Evolutionary conservation across 164 flowering plant species (phyloP), one percentile per base, ranked within the genome.

Genomic region (Protea cynaroides): DNA sequence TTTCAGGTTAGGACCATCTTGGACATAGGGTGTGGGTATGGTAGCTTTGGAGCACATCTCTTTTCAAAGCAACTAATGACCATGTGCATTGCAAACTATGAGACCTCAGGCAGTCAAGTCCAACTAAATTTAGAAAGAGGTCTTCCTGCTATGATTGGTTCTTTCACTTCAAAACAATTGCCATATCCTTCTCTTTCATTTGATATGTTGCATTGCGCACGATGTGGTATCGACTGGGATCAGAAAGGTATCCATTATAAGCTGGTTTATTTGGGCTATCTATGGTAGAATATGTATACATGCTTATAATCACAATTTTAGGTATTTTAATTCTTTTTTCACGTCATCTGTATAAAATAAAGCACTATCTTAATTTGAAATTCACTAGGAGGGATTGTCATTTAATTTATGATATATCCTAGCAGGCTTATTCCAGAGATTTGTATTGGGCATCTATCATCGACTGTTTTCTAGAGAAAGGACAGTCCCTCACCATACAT

Each of bases 11-110:
- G 97, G 74, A 88, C 89, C 57, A 88, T 95, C 63, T 77, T 92
- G 81, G 99, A 95, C 71, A 85, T 95, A 72, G 98, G 94, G 50
- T 95, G 99, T 75, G 99, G 99, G 15, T 95, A 84, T 78, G 99
- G 99, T 67, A 95, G 94, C 78, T 90, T 92, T 83, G 99, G 98
- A 63, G 99, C 98, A 44, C 96, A 90, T 79, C 90, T 95, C 57
- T 88, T 83, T 58, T 88, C 98, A 25, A 83, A 81, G 66, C 83
- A 90, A 63, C 75, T 95, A 34, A 68, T 92, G 67, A 92, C 99
- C 15, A 83, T 95, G 91, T 95, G 99, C 73, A 71, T 90, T 63
- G 99, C 99, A 55, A 83, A 79, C 65, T 90, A 87, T 69, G 98
- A 95, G 79, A 75, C 83, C 73, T 83, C 92, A 1, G 99, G 99